Percentiles rank a stretch among this genome's conserved stretches.
Evolutionary conservation across 768 basidiomycete species (phyloP).

Genomic region (Tephrocybe rancida): DNA sequence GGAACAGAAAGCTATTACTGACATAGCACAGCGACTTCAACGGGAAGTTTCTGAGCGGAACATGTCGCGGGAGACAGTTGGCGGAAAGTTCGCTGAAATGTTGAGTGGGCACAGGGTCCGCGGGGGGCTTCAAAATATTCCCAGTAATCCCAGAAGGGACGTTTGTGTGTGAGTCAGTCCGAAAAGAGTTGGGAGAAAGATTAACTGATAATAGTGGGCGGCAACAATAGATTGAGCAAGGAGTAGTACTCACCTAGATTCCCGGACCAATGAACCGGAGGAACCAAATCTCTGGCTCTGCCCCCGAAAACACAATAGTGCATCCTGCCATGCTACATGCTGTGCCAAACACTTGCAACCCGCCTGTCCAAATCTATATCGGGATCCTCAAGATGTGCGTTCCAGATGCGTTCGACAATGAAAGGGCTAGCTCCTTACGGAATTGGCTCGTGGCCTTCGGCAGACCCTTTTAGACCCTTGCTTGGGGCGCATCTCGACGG

Average conservation of each 20-base stretch:
- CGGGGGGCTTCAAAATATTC: constrained; percentile 9
- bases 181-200: constrained; percentile 17
- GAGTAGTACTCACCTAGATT: constrained; percentile 20
- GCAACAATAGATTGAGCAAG: not conserved
- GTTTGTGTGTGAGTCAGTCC: constrained; percentile 26
- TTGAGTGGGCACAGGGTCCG: constrained; percentile 22
- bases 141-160: constrained; percentile 19
- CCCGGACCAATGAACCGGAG: constrained; percentile 38
- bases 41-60: not conserved
- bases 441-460: constrained; percentile 39
- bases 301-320: constrained; percentile 51
- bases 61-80: not conserved
- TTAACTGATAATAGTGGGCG: constrained; percentile 10
- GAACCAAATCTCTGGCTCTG: constrained; percentile 12
- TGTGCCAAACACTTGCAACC: constrained; percentile 37
- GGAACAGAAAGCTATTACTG: too few relatives aligned
- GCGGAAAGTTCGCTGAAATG: constrained; percentile 10
- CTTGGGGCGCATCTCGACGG: constrained; percentile 26
- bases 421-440: constrained; percentile 36
- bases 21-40: not conserved
- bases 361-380: constrained; percentile 33
- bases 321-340: too few relatives aligned
- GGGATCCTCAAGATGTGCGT: constrained; percentile 32
- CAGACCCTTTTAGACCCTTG: constrained; percentile 44
- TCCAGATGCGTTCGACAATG: constrained; percentile 35